Evolutionary conservation across 768 basidiomycete species (phyloP).

Genomic region (Pleurotus citrinopileatus): DNA sequence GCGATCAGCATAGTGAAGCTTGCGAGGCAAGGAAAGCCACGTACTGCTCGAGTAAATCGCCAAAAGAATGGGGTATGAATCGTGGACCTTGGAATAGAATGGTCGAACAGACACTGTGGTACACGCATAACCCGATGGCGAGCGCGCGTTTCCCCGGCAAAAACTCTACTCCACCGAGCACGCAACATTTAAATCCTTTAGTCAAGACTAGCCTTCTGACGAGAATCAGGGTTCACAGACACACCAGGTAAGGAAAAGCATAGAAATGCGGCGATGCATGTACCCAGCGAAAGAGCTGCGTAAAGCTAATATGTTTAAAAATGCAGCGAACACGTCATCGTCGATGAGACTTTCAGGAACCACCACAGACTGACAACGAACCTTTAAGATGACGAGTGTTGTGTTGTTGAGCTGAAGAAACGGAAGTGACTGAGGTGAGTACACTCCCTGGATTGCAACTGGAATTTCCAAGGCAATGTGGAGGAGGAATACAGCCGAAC

Average conservation of each 20-base stretch:
- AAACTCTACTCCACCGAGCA: constrained; percentile 63
- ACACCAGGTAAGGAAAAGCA: constrained; percentile 70
- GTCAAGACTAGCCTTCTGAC: background rate
- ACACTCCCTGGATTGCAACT: constrained; percentile 72
- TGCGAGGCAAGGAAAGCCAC: constrained; percentile 24
- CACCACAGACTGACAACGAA: constrained; percentile 22
- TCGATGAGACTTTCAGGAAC: background rate
- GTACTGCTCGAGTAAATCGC: constrained; percentile 55
- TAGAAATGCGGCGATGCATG: constrained; percentile 62
- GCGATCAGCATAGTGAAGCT: background rate
- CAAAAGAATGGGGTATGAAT: constrained; percentile 75
- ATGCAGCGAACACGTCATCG: background rate
- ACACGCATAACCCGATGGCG: constrained; percentile 72
- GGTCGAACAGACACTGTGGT: constrained; percentile 73
- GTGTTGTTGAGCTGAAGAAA: constrained; percentile 85
- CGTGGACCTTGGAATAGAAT: constrained; percentile 73
- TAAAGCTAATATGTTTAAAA: constrained; percentile 52
- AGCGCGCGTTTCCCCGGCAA: constrained; percentile 83
- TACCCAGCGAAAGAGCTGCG: constrained; percentile 55
- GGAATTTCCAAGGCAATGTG: constrained; percentile 81
- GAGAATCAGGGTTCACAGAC: constrained; percentile 19
- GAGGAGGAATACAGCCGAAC: constrained; percentile 69
- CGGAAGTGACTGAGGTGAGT: constrained; percentile 58
- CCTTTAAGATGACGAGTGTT: constrained; percentile 72
- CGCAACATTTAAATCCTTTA: background rate